phyloP scores from a whole-genome alignment of 768 basidiomycete species.

The Leucocoprinus leucothites region DNA sequence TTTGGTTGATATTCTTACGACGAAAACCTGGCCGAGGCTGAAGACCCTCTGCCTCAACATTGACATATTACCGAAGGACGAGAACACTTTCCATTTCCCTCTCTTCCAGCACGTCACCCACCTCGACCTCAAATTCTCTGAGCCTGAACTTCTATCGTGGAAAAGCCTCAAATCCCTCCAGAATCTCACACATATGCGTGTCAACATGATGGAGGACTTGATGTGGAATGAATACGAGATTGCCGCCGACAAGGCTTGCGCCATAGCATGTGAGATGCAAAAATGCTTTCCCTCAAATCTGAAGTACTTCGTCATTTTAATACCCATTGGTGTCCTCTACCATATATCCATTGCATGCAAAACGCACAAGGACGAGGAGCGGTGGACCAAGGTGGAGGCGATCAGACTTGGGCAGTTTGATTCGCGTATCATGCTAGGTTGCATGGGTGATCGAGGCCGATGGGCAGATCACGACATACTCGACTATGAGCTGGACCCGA shows the following conservation, averaged over 20 bases:
- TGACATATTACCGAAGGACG: neutral
- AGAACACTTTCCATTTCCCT: slow-evolving; percentile 2
- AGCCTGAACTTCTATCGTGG: slow-evolving; percentile 2
- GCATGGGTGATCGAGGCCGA: neutral
- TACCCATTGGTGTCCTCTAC: neutral
- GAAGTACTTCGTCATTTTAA: neutral
- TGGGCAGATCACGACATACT: neutral
- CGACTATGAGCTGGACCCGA: too few species aligned
- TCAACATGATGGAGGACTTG: neutral
- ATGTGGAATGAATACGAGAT: neutral
- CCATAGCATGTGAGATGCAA: neutral
- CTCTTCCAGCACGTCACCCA: slow-evolving; percentile 6
- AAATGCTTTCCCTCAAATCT: slow-evolving; percentile 1
- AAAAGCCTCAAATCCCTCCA: neutral
- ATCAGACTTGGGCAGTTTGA: neutral
- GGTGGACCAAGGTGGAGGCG: neutral
- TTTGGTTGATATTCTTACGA: neutral
- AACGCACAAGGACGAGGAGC: neutral
- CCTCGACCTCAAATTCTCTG: neutral
- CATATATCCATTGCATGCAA: neutral
- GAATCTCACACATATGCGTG: slow-evolving; percentile 1
- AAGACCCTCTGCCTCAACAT: slow-evolving; percentile 1
- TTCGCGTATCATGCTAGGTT: neutral
- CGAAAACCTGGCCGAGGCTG: slow-evolving; percentile 2
- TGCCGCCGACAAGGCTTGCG: neutral